These are phyloP conservation scores for Henckelia pumila DNA, from an alignment of 257 asterid genomes.

Conservation along the genomic window DNA sequence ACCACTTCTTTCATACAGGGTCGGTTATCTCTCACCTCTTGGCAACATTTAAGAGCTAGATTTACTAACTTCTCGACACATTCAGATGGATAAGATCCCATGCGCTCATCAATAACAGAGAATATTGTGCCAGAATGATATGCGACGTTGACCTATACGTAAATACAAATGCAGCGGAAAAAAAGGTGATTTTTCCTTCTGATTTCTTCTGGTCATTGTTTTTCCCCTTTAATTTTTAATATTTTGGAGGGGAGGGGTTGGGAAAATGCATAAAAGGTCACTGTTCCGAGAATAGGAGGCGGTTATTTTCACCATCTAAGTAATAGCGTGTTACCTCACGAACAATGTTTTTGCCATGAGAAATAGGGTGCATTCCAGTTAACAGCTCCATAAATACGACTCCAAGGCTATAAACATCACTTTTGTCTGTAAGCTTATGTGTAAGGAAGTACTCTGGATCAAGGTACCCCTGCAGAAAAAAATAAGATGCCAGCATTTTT, in stretches of 20 bases:
- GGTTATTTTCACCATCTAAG: not conserved
- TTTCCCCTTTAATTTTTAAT: too few relatives aligned
- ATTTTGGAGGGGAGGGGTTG: too few relatives aligned
- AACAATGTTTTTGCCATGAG: conserved; percentile 95
- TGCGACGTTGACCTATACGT: conserved; percentile 63
- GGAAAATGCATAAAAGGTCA: too few relatives aligned
- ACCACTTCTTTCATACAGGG: conserved; percentile 71
- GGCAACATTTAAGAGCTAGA: conserved; percentile 71
- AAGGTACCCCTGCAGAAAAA: conserved; percentile 74
- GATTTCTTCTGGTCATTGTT: too few relatives aligned
- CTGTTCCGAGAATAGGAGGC: too few relatives aligned
- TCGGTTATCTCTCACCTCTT: conserved; percentile 54
- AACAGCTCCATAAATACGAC: conserved; percentile 87
- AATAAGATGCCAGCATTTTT: conserved; percentile 1
- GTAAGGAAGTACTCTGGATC: conserved; percentile 97
- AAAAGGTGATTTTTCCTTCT: too few relatives aligned
- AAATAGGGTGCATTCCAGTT: conserved; percentile 93
- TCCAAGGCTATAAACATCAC: conserved; percentile 96
- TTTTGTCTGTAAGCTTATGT: conserved; percentile 87
- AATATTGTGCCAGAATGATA: conserved; percentile 59
- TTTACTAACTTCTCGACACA: conserved; percentile 57
- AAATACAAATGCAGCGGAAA: too few relatives aligned
- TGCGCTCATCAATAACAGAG: conserved; percentile 54
- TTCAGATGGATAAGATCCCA: conserved; percentile 73
- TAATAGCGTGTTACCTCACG: conserved; percentile 63